Conservation (phyloP, 2,329 filamentous ascomycete species). For the Lachnellula cervina region DNA sequence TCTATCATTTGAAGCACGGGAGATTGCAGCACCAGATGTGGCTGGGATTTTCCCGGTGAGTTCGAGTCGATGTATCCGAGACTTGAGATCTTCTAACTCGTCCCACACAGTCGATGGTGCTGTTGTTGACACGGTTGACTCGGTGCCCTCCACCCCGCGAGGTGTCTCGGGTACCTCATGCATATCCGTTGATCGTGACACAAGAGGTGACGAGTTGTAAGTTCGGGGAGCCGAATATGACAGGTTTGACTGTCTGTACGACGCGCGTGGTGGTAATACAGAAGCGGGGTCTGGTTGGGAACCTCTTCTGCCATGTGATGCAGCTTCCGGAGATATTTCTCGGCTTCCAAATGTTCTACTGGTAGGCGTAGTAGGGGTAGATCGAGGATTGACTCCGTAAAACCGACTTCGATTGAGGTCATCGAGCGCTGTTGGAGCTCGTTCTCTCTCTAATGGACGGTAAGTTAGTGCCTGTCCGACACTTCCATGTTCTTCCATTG, state of each 20-base stretch:
- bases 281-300: slow-evolving; percentile 21
- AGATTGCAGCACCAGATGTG: slow-evolving; percentile 75
- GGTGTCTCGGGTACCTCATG: slow-evolving; percentile 38
- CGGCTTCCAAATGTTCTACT: slow-evolving; percentile 14
- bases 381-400: slow-evolving; percentile 17
- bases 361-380: slow-evolving; percentile 27
- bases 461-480: slow-evolving; percentile 26
- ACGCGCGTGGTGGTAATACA: slow-evolving; percentile 20
- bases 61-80: slow-evolving; percentile 84
- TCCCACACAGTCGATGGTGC: slow-evolving; percentile 96
- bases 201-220: slow-evolving; percentile 55
- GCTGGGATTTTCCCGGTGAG: slow-evolving; percentile 81
- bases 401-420: slow-evolving; percentile 25
- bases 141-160: slow-evolving; percentile 61
- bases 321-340: slow-evolving; percentile 28
- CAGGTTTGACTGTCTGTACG: slow-evolving; percentile 31
- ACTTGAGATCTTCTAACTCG: slow-evolving; percentile 92
- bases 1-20: slow-evolving; percentile 58
- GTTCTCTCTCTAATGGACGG: slow-evolving; percentile 19
- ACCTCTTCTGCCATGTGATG: slow-evolving; percentile 22
- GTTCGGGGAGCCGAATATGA: slow-evolving; percentile 30
- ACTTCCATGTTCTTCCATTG: slow-evolving; percentile 23
- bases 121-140: slow-evolving; percentile 82
- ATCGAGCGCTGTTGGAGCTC: slow-evolving; percentile 14
- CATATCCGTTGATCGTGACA: slow-evolving; percentile 41